phyloP scores from a whole-genome alignment of 495 filamentous ascomycete species.

The Jackrogersella multiformis region DNA sequence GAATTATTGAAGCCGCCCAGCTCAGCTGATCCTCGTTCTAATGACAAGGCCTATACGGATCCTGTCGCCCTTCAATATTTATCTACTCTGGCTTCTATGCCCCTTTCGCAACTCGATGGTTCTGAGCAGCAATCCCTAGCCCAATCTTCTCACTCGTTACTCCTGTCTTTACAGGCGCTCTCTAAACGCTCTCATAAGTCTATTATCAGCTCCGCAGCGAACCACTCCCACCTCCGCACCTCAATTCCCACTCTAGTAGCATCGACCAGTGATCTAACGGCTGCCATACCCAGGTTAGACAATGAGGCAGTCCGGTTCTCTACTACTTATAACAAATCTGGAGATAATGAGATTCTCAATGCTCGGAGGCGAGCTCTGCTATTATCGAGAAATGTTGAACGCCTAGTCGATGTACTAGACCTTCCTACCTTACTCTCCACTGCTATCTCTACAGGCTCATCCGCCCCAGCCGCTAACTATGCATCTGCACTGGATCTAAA shows the following conservation, averaged over 20 bases:
- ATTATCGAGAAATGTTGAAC: conserved; percentile 87
- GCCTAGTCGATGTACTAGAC: conserved; percentile 89
- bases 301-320: conserved; percentile 80
- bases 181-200: conserved; percentile 92
- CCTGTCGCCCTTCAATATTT: conserved; percentile 84
- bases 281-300: conserved; percentile 82
- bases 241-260: conserved; percentile 73
- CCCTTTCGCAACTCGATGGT: conserved; percentile 74
- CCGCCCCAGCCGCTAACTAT: conserved; percentile 67
- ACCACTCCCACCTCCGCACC: conserved; percentile 74
- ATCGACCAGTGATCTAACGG: conserved; percentile 70
- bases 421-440: conserved; percentile 86
- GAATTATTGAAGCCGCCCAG: conserved; percentile 66
- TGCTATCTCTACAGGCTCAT: conserved; percentile 57
- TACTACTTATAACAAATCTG: conserved; percentile 77
- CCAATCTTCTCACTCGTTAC: conserved; percentile 82
- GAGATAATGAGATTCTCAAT: conserved; percentile 75
- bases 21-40: conserved; percentile 18
- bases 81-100: conserved; percentile 78
- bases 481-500: conserved; percentile 91
- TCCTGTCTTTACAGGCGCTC: conserved; percentile 85
- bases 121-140: conserved; percentile 82
- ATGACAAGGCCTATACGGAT: conserved; percentile 69
- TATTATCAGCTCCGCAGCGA: conserved; percentile 80
- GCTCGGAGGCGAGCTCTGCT: conserved; percentile 83